These are phyloP conservation scores for Rhizoclosmatium globosum DNA, from an alignment of 192 early-diverging fungal genomes.

Conservation along the genomic window DNA sequence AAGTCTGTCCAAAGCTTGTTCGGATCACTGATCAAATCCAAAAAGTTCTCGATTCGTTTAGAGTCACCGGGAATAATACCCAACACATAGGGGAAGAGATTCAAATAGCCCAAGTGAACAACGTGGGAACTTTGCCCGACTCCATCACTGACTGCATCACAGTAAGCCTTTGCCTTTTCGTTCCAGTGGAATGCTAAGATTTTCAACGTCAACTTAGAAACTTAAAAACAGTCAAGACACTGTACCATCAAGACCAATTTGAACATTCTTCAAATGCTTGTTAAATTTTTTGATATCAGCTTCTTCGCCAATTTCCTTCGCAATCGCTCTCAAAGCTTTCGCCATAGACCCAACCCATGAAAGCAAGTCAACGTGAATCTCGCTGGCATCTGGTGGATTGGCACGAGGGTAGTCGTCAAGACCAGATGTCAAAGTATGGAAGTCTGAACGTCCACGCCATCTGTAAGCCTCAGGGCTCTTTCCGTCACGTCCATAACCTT, in stretches of 20 bases:
- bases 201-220: neutral
- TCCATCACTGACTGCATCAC: constrained; percentile 69
- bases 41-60: constrained; percentile 36
- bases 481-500: constrained; percentile 55
- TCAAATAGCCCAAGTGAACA: constrained; percentile 78
- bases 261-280: constrained; percentile 60
- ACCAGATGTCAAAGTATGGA: constrained; percentile 88
- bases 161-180: constrained; percentile 64
- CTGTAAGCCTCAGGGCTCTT: constrained; percentile 76
- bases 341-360: constrained; percentile 78
- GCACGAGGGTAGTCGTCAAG: constrained; percentile 95
- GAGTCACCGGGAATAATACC: constrained; percentile 76
- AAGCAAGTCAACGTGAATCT: constrained; percentile 81
- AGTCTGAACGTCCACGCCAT: constrained; percentile 86
- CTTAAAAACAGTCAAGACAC: neutral
- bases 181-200: constrained; percentile 75
- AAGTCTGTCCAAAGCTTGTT: constrained; percentile 84
- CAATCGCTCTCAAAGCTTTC: constrained; percentile 64
- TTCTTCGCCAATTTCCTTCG: constrained; percentile 60
- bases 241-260: constrained; percentile 61
- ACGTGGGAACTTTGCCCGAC: constrained; percentile 55
- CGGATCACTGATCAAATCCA: constrained; percentile 78
- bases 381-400: constrained; percentile 70
- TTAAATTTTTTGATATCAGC: constrained; percentile 67
- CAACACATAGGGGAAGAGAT: constrained; percentile 84